Base-by-base conservation (phyloP, 768 basidiomycete genomes). In the Trametes maxima region DNA sequence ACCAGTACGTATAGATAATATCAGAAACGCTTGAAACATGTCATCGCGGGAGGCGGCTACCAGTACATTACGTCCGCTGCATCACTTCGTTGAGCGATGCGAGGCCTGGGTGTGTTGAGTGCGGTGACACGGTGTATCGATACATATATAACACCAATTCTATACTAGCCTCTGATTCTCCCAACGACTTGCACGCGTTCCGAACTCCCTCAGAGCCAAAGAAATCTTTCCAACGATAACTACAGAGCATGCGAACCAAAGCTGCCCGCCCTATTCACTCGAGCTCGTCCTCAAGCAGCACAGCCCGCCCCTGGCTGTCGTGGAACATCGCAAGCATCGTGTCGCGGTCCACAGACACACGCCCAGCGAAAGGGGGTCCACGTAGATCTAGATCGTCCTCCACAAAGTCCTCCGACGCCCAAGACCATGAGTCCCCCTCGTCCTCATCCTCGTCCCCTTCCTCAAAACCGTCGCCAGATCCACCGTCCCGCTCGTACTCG, bases 1-100 rank as follows among this genome's bases (percentile, higher is more conserved):
- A 60, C 52, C 52, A 60, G 59, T 60, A 60, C 52, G 48, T 50
- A 50, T 50, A 58, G 57, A 58, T 58, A 58, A 58, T 58, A 17
- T 11, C 12, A 51, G 19, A 39, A 42, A n/a, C 51, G 19, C 44
- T 4, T 42, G 51, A 24, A 40, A 12, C 8, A 39, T 52, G 44
- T 40, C 39, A 3, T 17, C 16, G 25, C 10, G 46, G 8, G 4
- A 8, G 28, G 28, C 28, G 28, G 28, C 28, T 3, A 3, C 3
- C 8, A 33, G 28, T 8, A 8, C 3, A 33, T 33, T 3, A 3
- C 8, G 28, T 8, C 28, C 17, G 39, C 39, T 13, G 39, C 39
- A 4, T 3, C 5, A n/a, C 3, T 14, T 13, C 39, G 12, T 40
- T n/a, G 12, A 13, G 12, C 5, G 39, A 11, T 40, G 39, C 5